Base-by-base conservation (phyloP, 1,139 yeast genomes). In the Debaryomyces psychrophilus region DNA sequence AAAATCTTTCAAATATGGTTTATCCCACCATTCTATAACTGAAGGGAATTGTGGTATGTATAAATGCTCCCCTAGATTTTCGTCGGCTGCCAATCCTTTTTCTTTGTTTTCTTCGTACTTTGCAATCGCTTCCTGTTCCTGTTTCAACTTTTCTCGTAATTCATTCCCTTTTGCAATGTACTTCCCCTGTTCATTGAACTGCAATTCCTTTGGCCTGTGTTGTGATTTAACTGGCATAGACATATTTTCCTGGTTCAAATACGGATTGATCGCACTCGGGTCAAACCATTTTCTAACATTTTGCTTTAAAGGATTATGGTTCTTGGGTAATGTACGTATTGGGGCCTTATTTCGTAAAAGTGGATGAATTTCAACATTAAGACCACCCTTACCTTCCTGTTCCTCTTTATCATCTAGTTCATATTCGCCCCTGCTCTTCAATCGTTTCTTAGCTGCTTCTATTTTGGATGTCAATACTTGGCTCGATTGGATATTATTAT, bases 11-110 rank as follows among this genome's bases (percentile, higher is more conserved):
- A 79, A 54, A 43, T 65, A 76, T 8, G 80, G 81, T 47, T 69
- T 64, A 62, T 89, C 96, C 96, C 96, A 89, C 96, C 96, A 88
- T 62, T 88, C 96, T 2, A 82, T 67, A 9, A 51, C 52, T 0
- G 93, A 93, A 0, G 90, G 90, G 18, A 47, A 58, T 1, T 58
- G 64, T 0, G 71, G 69, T 45, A 66, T 64, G 58, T 76, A 86
- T 8, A 62, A 56, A 3, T 77, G 75, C 55, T 86, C 95, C 1
- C 81, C 84, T 0, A 76, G 51, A 2, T 60, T 57, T 17, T 68
- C 64, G 50, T 82, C 77, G 0, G 87, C 76, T 2, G 73, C 60
- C 3, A 82, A 58, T 0, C 87, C 87, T 51, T 61, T 58, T 2
- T 57, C 59, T 53, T 58, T 64, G n/a, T 66, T 58, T 11, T 57